A percentile compares a stretch with the other conserved stretches of the same genome.
Conservation (phyloP, 2,329 filamentous ascomycete species). For the Cytospora leucostoma region DNA sequence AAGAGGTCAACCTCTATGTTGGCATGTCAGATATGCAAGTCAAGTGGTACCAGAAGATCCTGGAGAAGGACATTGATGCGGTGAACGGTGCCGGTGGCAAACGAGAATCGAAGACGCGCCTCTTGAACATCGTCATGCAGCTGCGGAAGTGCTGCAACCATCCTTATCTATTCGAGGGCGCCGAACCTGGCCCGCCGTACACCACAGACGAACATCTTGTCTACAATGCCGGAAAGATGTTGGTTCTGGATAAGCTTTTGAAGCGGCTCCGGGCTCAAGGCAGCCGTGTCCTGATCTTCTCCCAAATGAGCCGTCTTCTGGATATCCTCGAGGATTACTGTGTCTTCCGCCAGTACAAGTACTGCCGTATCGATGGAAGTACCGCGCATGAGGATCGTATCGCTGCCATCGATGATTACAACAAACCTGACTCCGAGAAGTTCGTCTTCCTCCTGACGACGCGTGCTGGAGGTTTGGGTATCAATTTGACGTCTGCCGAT, state of each 20-base stretch:
- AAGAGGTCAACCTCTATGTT: constrained; percentile 94
- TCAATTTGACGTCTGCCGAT: constrained; percentile 93
- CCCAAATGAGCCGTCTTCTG: constrained; percentile 95
- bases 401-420: constrained; percentile 96
- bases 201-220: constrained; percentile 97
- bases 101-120: constrained; percentile 93
- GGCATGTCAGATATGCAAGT: constrained; percentile 99
- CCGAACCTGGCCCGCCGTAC: constrained; percentile 94
- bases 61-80: constrained; percentile 98
- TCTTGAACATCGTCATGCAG: constrained; percentile 99
- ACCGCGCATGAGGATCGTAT: constrained; percentile 98
- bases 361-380: constrained; percentile 95
- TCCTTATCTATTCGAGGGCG: constrained; percentile 95
- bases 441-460: constrained; percentile 96
- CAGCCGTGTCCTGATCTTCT: constrained; percentile 97
- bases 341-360: constrained; percentile 90
- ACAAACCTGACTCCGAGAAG: constrained; percentile 92
- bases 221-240: constrained; percentile 95
- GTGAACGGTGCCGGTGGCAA: constrained; percentile 97
- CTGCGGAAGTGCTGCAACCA: constrained; percentile 98
- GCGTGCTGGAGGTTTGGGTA: constrained; percentile 90
- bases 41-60: constrained; percentile 98
- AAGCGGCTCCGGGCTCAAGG: constrained; percentile 81
- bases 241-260: constrained; percentile 89
- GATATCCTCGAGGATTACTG: constrained; percentile 99